These are phyloP conservation scores for Phytophthora melonis DNA, from an alignment of 352 stramenopile genomes.

Conservation along the genomic window DNA sequence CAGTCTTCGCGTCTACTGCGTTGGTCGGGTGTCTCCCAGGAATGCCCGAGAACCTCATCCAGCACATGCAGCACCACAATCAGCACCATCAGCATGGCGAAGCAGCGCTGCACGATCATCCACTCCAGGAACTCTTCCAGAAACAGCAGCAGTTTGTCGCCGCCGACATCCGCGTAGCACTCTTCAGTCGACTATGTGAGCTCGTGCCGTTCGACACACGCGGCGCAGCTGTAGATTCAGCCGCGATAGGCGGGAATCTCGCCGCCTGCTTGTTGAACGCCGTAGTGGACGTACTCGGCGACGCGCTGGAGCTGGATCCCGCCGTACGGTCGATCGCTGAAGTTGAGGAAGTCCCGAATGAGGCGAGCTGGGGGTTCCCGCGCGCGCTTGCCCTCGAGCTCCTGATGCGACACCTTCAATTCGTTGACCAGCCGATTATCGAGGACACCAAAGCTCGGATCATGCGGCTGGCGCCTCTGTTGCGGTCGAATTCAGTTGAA, in stretches of 20 bases:
- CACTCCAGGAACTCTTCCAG: constrained; percentile 15
- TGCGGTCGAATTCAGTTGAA: constrained; percentile 9
- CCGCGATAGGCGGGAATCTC: constrained; percentile 45
- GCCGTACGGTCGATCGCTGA: constrained; percentile 42
- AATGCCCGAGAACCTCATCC: constrained; percentile 28
- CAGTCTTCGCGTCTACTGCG: constrained; percentile 20
- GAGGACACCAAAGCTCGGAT: constrained; percentile 14
- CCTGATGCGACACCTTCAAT: constrained; percentile 51
- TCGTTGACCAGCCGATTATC: constrained; percentile 33
- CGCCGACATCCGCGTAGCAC: constrained; percentile 54
- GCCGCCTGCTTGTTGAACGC: constrained; percentile 52
- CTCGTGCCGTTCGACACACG: constrained; percentile 55
- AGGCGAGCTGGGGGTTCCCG: constrained; percentile 47
- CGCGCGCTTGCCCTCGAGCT: constrained; percentile 43
- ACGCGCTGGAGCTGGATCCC: constrained; percentile 69
- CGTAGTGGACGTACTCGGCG: constrained; percentile 67
- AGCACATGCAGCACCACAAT: constrained; percentile 23
- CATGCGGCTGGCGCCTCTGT: constrained; percentile 17
- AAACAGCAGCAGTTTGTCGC: constrained; percentile 32
- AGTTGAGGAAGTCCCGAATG: constrained; percentile 32
- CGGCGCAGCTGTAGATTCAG: not conserved
- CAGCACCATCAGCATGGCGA: constrained; percentile 13
- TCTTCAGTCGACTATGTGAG: constrained; percentile 70
- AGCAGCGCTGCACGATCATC: constrained; percentile 9
- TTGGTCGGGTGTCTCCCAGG: constrained; percentile 22